A percentile compares a stretch with the other conserved stretches of the same genome.
phyloP scores from a whole-genome alignment of 257 asterid species.

The Salvia splendens region DNA sequence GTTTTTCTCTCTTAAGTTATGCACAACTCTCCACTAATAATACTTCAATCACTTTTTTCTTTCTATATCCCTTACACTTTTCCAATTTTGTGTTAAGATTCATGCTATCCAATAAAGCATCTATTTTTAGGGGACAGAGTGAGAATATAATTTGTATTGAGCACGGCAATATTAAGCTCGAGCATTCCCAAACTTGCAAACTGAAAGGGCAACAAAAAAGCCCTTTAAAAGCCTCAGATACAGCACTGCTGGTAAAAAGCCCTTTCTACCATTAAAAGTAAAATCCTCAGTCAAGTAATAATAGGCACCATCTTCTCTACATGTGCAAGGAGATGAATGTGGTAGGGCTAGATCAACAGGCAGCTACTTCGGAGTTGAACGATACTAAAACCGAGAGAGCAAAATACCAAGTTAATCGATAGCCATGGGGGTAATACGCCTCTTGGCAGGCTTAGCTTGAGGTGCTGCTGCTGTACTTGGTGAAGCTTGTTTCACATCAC shows the following conservation, averaged over 20 bases:
- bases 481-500: constrained; percentile 39
- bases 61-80: no score
- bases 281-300: background rate
- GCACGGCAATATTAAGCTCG: no score
- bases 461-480: constrained; percentile 36
- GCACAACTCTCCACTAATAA: no score
- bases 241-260: constrained; percentile 1
- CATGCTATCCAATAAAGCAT: no score
- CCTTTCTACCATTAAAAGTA: background rate
- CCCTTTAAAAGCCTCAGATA: background rate
- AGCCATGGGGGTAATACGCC: constrained; percentile 84
- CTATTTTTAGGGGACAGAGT: no score
- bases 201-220: background rate
- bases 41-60: no score
- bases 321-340: constrained; percentile 9
- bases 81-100: no score
- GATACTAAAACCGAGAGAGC: no score
- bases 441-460: constrained; percentile 56
- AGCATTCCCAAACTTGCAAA: background rate
- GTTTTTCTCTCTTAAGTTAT: no score
- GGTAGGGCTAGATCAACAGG: background rate
- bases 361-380: no score
- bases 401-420: constrained; percentile 44
- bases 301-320: background rate
- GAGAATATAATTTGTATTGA: no score